phyloP scores from a whole-genome alignment of 805 yeast species.

The Zygosaccharomyces bailii region DNA sequence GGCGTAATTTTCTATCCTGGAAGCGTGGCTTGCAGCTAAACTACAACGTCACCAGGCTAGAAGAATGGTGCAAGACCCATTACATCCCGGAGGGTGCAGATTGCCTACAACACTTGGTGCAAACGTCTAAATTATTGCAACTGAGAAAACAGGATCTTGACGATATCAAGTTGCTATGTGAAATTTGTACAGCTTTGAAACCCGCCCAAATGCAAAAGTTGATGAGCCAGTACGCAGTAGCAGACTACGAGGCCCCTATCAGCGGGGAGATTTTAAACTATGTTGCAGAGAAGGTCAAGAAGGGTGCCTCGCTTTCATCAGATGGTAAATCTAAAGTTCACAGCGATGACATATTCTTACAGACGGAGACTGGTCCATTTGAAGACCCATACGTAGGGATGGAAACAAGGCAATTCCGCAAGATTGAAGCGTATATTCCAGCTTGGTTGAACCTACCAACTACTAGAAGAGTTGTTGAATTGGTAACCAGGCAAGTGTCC shows the following conservation, averaged over 20 bases:
- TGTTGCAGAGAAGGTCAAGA: constrained; percentile 76
- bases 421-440: constrained; percentile 89
- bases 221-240: constrained; percentile 81
- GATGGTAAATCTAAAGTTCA: constrained; percentile 45
- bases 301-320: constrained; percentile 40
- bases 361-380: constrained; percentile 67
- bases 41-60: constrained; percentile 92
- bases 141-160: constrained; percentile 83
- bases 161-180: constrained; percentile 88
- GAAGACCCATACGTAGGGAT: constrained; percentile 80
- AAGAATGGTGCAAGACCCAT: constrained; percentile 97
- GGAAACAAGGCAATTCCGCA: constrained; percentile 69
- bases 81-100: constrained; percentile 83
- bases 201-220: constrained; percentile 95
- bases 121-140: constrained; percentile 90
- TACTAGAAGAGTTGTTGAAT: constrained; percentile 81
- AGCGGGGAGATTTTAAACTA: constrained; percentile 74
- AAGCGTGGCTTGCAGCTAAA: constrained; percentile 95
- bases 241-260: constrained; percentile 93
- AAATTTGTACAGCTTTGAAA: constrained; percentile 88
- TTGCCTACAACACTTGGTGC: constrained; percentile 80
- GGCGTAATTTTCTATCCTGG: constrained; percentile 93
- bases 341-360: constrained; percentile 59
- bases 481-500: constrained; percentile 79
- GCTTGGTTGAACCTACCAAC: constrained; percentile 89